phyloP scores from a whole-genome alignment of 257 asterid species.

The Linaria vulgaris region DNA sequence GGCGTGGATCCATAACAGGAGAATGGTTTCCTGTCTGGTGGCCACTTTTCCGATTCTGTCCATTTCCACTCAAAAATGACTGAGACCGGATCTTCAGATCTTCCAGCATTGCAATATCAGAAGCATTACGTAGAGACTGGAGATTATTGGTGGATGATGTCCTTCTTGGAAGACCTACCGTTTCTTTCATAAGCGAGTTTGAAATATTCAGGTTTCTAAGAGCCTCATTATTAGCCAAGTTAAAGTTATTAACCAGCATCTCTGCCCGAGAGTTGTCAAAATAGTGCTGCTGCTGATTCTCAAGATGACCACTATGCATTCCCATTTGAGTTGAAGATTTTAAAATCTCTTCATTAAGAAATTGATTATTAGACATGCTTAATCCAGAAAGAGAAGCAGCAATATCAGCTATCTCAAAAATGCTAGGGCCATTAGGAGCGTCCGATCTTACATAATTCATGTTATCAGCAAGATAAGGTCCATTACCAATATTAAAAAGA shows the following conservation, averaged over 20 bases:
- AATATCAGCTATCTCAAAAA: conserved; percentile 48
- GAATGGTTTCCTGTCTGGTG: conserved; percentile 45
- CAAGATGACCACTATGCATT: conserved; percentile 30
- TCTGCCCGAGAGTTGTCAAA: conserved; percentile 43
- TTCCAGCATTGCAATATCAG: conserved; percentile 40
- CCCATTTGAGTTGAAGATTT: conserved; percentile 43
- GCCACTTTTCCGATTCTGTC: conserved; percentile 38
- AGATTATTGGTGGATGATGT: conserved; percentile 56
- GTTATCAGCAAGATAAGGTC: conserved; percentile 36
- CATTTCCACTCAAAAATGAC: conserved; percentile 42
- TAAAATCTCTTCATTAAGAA: conserved; percentile 33
- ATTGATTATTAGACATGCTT: conserved; percentile 40
- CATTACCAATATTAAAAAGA: conserved; percentile 29
- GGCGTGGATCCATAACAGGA: conserved; percentile 44
- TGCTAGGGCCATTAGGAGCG: conserved; percentile 33
- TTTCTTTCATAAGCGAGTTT: conserved; percentile 38
- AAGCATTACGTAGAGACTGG: conserved; percentile 42
- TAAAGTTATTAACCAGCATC: conserved; percentile 33
- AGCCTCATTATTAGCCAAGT: conserved; percentile 34
- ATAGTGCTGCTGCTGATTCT: conserved; percentile 40
- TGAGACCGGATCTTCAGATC: conserved; percentile 37
- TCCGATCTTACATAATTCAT: conserved; percentile 29
- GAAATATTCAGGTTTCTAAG: conserved; percentile 26
- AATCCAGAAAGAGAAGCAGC: conserved; percentile 53
- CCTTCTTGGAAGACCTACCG: conserved; percentile 46